These are phyloP conservation scores for Trichophyton benhamiae DNA, from an alignment of 2,329 filamentous ascomycete genomes.

Conservation along the genomic window DNA sequence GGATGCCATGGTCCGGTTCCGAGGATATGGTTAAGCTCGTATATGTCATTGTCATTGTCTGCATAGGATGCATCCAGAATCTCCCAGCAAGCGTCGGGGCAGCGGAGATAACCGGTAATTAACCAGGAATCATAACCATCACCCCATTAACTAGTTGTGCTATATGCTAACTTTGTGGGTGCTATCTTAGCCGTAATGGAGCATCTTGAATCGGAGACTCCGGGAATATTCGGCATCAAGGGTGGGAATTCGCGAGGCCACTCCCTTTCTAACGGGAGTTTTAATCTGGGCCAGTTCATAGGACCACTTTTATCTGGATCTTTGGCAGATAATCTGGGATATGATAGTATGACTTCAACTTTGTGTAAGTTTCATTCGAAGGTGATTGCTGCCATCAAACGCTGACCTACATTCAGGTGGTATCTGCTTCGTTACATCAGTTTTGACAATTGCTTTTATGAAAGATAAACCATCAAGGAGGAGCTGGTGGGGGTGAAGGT, in stretches of 20 bases:
- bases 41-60: not conserved
- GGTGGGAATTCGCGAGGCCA: not conserved
- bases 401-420: not conserved
- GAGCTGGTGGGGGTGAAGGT: not conserved
- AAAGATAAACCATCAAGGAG: not conserved
- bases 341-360: constrained; percentile 1
- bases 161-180: not conserved
- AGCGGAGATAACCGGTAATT: not conserved
- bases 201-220: not conserved
- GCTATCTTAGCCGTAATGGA: not conserved
- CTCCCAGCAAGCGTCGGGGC: not conserved
- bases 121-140: not conserved
- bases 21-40: not conserved
- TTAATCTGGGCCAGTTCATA: not conserved
- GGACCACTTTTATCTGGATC: not conserved
- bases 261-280: not conserved
- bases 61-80: not conserved
- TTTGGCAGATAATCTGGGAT: not conserved
- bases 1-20: not conserved
- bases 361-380: not conserved
- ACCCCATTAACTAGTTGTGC: not conserved
- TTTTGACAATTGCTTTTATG: not conserved
- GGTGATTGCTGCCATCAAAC: not conserved
- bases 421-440: not conserved
- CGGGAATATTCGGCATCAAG: not conserved